Base-by-base conservation (phyloP, 192 early-diverging fungal species). In the Coemansia erecta region DNA sequence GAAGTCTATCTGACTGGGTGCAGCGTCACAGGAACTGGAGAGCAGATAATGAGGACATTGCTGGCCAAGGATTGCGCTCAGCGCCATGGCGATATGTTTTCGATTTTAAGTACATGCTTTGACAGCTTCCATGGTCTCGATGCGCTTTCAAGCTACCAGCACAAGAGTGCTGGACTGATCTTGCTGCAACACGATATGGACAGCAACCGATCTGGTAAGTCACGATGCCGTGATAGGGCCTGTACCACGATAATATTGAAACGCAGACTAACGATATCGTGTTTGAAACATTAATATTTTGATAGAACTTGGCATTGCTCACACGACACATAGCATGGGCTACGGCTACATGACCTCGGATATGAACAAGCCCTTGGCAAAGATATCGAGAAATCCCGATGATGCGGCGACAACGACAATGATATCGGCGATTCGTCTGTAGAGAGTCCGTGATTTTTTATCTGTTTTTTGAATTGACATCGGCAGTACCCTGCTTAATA, bases 1-100 rank as follows among this genome's bases (percentile, higher is more conserved):
- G 28, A 31, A 5, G 7, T 7, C 7, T 31, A 31, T 31, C 76
- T 73, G 2, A 56, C 83, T 1, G 92, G 83, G 11, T 90, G 88
- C 60, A 91, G 86, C 26, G 76, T 82, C 2, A 83, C 85, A 17
- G 83, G 83, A 4, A 92, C 88, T 0, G 93, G 93, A 15, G 93
- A 95, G 67, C 92, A 94, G 55, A 90, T 95, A 15, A 87, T 88
- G 75, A 84, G 82, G n/a, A 87, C 85, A 0, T 48, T 86, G 43
- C 63, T 95, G 18, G 90, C 90, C 0, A 72, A 70, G 13, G 80
- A 82, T 23, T 85, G 84, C 37, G 81, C 84, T 18, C 73, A 81
- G 4, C 48, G 52, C 4, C 22, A 68, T 9, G 46, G 53, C 0
- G 63, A 61, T 33, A 55, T 71, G 19, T 69, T 71, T 44, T 53